Evolutionary conservation across 2,329 filamentous ascomycete species (phyloP).

Genomic region (Zasmidium cellare): DNA sequence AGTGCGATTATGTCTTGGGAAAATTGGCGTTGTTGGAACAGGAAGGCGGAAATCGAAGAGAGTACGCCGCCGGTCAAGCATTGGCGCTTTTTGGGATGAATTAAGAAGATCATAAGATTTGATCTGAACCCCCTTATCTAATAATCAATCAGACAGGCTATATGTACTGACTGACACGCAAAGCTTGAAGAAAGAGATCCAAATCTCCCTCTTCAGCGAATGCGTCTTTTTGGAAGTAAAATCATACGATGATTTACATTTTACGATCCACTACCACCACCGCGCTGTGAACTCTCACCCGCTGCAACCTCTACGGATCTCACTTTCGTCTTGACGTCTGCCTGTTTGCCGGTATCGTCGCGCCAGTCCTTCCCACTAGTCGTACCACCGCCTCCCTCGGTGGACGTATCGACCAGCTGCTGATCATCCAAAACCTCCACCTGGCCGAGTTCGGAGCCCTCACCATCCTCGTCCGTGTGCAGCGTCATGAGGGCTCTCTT

Average conservation of each 20-base stretch:
- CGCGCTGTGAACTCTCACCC: constrained; percentile 12
- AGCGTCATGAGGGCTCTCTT: constrained; percentile 3
- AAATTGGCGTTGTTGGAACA: constrained; percentile 4
- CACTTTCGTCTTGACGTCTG: constrained; percentile 13
- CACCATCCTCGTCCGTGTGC: constrained; percentile 2
- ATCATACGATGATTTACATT: neutral
- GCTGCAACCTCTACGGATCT: no score
- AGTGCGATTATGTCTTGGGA: neutral
- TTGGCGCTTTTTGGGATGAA: neutral
- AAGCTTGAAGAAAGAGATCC: neutral
- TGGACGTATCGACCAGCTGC: constrained; percentile 13
- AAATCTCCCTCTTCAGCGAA: no score
- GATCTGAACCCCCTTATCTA: neutral
- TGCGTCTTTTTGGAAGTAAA: neutral
- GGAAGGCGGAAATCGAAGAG: constrained; percentile 11
- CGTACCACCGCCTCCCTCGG: no score
- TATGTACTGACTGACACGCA: neutral
- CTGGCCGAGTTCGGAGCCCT: constrained; percentile 2
- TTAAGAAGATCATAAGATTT: neutral
- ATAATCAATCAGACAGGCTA: no score
- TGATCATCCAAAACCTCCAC: constrained; percentile 15
- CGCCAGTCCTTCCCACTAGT: constrained; percentile 2
- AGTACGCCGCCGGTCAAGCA: constrained; percentile 3
- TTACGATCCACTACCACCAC: neutral
- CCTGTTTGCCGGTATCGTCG: constrained; percentile 7